Percentiles rank a stretch among this genome's conserved stretches.
Conservation (phyloP, 371 early-diverging fungal species). For the Umbelopsis sp. region DNA sequence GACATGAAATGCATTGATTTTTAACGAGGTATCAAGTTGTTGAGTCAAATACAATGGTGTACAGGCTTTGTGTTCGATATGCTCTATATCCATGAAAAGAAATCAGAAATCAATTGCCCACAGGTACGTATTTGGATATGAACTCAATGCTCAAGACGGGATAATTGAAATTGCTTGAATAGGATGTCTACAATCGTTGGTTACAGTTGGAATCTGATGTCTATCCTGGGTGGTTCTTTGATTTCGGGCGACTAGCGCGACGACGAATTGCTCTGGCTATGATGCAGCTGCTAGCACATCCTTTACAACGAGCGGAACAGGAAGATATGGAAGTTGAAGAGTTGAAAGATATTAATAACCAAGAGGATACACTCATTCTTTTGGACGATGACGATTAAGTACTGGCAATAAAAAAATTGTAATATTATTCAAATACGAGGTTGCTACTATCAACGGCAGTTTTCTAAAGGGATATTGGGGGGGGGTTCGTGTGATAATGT, state of each 20-base stretch:
- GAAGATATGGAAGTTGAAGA: slow-evolving; percentile 9
- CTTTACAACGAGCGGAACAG: slow-evolving; percentile 26
- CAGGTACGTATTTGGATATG: neutral
- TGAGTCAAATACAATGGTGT: neutral
- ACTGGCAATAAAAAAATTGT: neutral
- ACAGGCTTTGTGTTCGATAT: slow-evolving; percentile 9
- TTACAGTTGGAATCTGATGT: neutral
- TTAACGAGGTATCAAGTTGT: neutral
- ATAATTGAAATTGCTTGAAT: neutral
- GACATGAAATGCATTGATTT: neutral
- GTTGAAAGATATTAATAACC: slow-evolving; percentile 1
- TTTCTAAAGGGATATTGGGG: neutral
- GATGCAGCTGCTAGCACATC: slow-evolving; percentile 30
- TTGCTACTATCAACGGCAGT: neutral
- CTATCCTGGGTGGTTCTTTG: slow-evolving; percentile 27
- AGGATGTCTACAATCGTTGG: slow-evolving; percentile 14
- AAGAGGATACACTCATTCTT: slow-evolving; percentile 11
- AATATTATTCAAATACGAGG: neutral
- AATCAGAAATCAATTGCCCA: slow-evolving; percentile 8
- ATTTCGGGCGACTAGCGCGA: slow-evolving; percentile 24
- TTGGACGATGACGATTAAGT: slow-evolving; percentile 10
- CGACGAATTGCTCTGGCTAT: slow-evolving; percentile 28
- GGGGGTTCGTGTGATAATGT: neutral
- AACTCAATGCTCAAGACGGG: neutral
- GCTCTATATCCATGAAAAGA: slow-evolving; percentile 12